Evolutionary conservation across 345 rosid genomes (phyloP).

Genomic region (Aquilaria malaccensis): DNA sequence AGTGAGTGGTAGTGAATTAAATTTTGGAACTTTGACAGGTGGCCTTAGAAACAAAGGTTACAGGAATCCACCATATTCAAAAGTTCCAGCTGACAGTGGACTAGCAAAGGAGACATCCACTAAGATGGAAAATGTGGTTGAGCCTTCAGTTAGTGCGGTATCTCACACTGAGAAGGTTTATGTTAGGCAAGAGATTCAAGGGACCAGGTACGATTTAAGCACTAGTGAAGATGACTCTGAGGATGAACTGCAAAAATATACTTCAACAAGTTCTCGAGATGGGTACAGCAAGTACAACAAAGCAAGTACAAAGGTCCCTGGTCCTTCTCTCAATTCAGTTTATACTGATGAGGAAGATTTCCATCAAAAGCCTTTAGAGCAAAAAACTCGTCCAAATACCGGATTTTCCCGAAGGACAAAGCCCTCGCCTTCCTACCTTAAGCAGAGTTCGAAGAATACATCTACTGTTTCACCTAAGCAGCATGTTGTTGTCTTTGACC

Average conservation of each 20-base stretch:
- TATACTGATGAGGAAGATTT: constrained; percentile 33
- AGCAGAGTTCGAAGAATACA: constrained; percentile 21
- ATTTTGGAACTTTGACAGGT: constrained; percentile 39
- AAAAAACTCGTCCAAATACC: constrained; percentile 19
- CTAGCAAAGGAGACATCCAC: constrained; percentile 23
- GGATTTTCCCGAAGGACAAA: constrained; percentile 61
- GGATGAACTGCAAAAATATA: constrained; percentile 20
- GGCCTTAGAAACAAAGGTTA: constrained; percentile 44
- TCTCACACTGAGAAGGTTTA: constrained; percentile 24
- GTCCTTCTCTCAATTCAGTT: constrained; percentile 29
- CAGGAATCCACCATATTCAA: constrained; percentile 38
- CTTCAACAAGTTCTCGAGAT: constrained; percentile 18
- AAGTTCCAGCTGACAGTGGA: constrained; percentile 24
- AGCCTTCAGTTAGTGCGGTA: constrained; percentile 19
- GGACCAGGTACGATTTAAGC: constrained; percentile 22
- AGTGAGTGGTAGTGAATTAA: constrained; percentile 35
- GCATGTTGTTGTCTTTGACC: constrained; percentile 5
- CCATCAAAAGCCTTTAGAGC: constrained; percentile 23
- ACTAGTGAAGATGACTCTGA: constrained; percentile 30
- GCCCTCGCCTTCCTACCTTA: constrained; percentile 15
- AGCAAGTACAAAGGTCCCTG: constrained; percentile 23
- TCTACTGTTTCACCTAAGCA: constrained; percentile 17
- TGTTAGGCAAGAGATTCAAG: constrained; percentile 20
- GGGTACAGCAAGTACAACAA: constrained; percentile 13
- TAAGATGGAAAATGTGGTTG: constrained; percentile 21